Conservation (phyloP, 2,329 filamentous ascomycete genomes). For the Coniochaeta hoffmannii region DNA sequence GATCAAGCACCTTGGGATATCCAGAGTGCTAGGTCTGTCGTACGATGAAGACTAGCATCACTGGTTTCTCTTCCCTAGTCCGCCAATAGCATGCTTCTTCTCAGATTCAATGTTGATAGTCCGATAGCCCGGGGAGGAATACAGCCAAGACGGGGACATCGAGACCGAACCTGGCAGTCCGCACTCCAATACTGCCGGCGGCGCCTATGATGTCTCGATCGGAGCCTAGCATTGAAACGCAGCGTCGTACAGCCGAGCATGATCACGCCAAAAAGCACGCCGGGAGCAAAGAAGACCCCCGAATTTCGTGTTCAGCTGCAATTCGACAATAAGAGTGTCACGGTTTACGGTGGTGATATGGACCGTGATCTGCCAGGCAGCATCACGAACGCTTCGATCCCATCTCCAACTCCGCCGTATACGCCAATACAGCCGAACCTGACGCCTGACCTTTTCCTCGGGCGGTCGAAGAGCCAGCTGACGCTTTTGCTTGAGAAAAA, state of each 20-base stretch:
- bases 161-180: background rate
- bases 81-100: no score
- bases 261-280: slow-evolving; percentile 14
- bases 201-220: slow-evolving; percentile 9
- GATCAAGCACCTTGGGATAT: no score
- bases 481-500: slow-evolving; percentile 42
- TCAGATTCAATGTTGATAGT: no score
- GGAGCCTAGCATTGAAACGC: slow-evolving; percentile 8
- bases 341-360: slow-evolving; percentile 11
- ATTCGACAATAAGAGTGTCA: slow-evolving; percentile 18
- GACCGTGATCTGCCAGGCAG: slow-evolving; percentile 13
- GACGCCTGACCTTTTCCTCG: slow-evolving; percentile 38
- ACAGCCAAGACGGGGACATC: background rate
- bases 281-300: slow-evolving; percentile 5
- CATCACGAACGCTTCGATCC: slow-evolving; percentile 9
- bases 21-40: no score
- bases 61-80: no score
- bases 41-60: no score
- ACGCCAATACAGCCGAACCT: slow-evolving; percentile 42
- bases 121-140: no score
- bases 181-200: background rate
- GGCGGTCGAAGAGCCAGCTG: slow-evolving; percentile 54
- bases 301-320: slow-evolving; percentile 13
- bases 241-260: slow-evolving; percentile 7
- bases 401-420: slow-evolving; percentile 27